Evolutionary conservation across 805 yeast genomes (phyloP).

Genomic region (Pichia californica): DNA sequence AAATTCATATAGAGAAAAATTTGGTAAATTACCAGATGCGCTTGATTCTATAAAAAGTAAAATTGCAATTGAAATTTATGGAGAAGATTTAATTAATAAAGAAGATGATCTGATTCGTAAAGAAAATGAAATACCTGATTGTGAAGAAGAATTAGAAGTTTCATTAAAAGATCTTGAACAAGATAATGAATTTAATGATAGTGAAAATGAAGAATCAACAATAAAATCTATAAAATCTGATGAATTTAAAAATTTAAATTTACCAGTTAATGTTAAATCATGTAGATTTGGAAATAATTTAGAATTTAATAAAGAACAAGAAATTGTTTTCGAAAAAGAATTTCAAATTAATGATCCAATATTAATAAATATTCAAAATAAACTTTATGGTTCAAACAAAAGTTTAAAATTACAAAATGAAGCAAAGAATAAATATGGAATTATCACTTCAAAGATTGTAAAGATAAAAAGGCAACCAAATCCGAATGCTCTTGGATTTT

Average conservation of each 20-base stretch:
- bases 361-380: constrained; percentile 30
- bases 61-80: background rate
- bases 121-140: constrained; percentile 8
- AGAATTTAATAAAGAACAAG: constrained; percentile 14
- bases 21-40: background rate
- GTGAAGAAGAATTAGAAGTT: constrained; percentile 6
- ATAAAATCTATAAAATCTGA: too few relatives aligned
- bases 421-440: constrained; percentile 24
- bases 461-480: constrained; percentile 41
- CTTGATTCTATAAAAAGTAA: background rate
- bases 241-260: too few relatives aligned
- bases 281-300: background rate
- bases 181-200: constrained; percentile 4
- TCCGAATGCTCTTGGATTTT: constrained; percentile 40
- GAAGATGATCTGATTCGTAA: constrained; percentile 11
- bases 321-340: constrained; percentile 27
- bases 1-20: background rate
- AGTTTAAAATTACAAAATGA: constrained; percentile 23
- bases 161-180: background rate
- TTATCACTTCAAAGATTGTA: constrained; percentile 32
- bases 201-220: background rate
- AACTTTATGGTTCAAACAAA: constrained; percentile 21
- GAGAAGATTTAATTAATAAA: constrained; percentile 10
- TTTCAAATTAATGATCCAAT: constrained; percentile 31
- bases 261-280: too few relatives aligned